Evolutionary conservation across 2,329 filamentous ascomycete species (phyloP).

Genomic region (Talaromyces albobiverticillius): DNA sequence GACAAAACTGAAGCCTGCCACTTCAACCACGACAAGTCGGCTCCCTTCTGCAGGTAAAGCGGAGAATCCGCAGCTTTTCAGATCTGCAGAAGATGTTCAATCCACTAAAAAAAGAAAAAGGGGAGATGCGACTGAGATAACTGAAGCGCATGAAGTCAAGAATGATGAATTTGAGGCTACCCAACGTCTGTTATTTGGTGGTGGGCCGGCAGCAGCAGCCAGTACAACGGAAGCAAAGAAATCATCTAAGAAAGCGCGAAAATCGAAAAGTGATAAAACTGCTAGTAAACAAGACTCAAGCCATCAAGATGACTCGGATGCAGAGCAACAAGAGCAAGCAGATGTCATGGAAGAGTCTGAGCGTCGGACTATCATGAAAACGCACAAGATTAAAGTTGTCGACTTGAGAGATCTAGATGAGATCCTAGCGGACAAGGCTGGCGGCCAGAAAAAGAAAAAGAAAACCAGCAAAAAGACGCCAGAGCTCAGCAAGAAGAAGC

Average conservation of each 20-base stretch:
- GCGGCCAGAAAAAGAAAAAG: constrained; percentile 34
- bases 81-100: constrained; percentile 25
- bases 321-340: constrained; percentile 20
- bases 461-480: constrained; percentile 59
- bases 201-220: constrained; percentile 15
- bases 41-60: constrained; percentile 42
- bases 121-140: constrained; percentile 22
- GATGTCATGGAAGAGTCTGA: constrained; percentile 62
- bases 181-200: constrained; percentile 37
- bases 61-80: constrained; percentile 37
- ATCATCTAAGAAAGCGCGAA: constrained; percentile 18
- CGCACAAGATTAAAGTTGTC: constrained; percentile 81
- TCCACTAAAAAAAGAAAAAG: constrained; percentile 38
- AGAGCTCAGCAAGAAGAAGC: constrained; percentile 45
- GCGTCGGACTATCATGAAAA: constrained; percentile 69
- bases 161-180: constrained; percentile 23
- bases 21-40: constrained; percentile 25
- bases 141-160: constrained; percentile 18
- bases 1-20: constrained; percentile 38
- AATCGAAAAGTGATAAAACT: constrained; percentile 16
- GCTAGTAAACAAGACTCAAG: not conserved
- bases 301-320: constrained; percentile 20
- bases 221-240: not conserved
- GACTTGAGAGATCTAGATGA: constrained; percentile 59
- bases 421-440: constrained; percentile 24